Conservation (phyloP, 495 filamentous ascomycete genomes). For the Pyrenula aspistea region DNA sequence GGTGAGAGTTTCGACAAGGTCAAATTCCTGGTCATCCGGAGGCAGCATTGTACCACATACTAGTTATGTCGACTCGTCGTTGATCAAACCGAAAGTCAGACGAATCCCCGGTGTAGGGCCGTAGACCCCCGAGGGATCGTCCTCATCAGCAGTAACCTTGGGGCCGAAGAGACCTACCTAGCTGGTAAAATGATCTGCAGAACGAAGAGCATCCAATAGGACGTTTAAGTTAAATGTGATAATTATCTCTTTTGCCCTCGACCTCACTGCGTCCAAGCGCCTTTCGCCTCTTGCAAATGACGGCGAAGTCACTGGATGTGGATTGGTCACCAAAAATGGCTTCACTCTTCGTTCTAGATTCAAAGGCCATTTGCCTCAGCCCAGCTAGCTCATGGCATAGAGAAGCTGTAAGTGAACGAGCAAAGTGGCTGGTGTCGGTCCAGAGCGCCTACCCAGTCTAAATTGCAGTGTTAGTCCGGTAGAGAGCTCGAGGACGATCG, state of each 20-base stretch:
- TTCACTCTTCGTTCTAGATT: neutral
- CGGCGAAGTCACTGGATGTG: neutral
- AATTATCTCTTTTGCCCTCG: neutral
- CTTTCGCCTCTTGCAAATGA: neutral
- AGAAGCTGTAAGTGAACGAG: no score
- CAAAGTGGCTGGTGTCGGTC: no score
- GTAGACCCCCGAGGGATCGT: neutral
- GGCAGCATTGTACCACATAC: neutral
- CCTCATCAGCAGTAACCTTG: neutral
- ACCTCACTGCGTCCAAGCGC: neutral
- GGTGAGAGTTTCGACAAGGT: neutral
- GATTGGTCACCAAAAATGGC: neutral
- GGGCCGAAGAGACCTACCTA: neutral
- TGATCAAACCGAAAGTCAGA: neutral
- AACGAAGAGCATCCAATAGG: neutral
- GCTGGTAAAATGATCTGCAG: neutral
- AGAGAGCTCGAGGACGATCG: neutral
- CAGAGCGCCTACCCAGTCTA: no score
- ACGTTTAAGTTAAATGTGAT: neutral
- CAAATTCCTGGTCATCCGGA: neutral
- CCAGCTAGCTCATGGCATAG: no score
- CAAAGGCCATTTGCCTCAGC: no score
- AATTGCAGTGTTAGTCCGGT: no score
- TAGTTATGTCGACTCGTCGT: neutral
- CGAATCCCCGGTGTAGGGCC: neutral